These are phyloP conservation scores for Linderina pennispora DNA, from an alignment of 192 early-diverging fungal species.

Conservation along the genomic window DNA sequence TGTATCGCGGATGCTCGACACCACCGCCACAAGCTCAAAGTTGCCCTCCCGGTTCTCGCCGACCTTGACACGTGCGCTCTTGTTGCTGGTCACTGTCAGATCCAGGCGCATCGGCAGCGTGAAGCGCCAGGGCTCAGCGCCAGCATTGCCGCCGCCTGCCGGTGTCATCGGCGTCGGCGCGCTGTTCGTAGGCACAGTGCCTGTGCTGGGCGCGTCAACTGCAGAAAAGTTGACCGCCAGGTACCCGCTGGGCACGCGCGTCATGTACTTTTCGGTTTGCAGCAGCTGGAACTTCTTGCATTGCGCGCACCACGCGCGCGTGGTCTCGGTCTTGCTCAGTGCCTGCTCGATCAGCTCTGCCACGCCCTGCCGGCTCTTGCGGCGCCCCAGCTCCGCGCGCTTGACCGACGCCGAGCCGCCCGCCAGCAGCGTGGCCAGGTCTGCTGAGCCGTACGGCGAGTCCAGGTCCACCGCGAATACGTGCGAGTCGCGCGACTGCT, in stretches of 20 bases:
- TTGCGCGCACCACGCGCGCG: conserved; percentile 73
- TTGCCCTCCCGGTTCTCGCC: neutral
- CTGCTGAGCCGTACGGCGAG: conserved; percentile 52
- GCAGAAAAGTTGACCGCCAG: conserved; percentile 75
- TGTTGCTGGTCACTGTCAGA: conserved; percentile 2
- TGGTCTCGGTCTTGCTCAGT: conserved; percentile 14
- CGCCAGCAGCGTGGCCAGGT: conserved; percentile 30
- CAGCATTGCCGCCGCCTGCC: neutral
- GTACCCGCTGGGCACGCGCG: conserved; percentile 57
- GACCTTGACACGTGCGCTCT: neutral
- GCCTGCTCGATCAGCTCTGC: conserved; percentile 15
- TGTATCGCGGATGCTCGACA: conserved; percentile 39
- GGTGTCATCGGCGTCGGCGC: neutral
- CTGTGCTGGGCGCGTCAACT: conserved; percentile 1
- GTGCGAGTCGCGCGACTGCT: conserved; percentile 54
- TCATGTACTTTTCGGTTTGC: conserved; percentile 63
- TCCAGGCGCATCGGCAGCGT: conserved; percentile 15
- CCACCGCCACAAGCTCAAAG: conserved; percentile 26
- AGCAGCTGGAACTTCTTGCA: conserved; percentile 83
- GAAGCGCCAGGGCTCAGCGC: conserved; percentile 20
- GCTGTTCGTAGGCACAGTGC: neutral
- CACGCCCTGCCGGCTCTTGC: conserved; percentile 10
- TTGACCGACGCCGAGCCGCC: conserved; percentile 35
- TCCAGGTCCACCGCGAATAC: conserved; percentile 84
- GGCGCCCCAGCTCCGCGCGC: conserved; percentile 23